Conservation (phyloP, 2,329 filamentous ascomycete genomes). For the Teratosphaeria gauchensis region DNA sequence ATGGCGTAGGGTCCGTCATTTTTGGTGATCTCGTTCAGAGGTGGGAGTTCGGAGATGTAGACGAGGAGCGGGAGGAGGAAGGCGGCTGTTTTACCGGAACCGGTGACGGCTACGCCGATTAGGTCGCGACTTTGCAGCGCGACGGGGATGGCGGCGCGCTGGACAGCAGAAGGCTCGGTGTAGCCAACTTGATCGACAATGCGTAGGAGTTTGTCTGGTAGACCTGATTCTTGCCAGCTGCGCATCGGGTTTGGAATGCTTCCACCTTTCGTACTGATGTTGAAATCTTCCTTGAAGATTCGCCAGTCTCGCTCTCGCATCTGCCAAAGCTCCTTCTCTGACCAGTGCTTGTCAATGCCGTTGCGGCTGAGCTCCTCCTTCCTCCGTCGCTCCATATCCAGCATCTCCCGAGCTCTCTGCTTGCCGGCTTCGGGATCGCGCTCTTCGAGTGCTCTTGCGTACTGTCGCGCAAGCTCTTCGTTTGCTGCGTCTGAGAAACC, state of each 20-base stretch:
- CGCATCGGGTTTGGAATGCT: conserved; percentile 93
- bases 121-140: conserved; percentile 85
- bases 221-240: conserved; percentile 73
- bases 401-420: conserved; percentile 64
- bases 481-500: conserved; percentile 54
- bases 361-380: conserved; percentile 63
- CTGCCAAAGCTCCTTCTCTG: conserved; percentile 79
- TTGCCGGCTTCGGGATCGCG: conserved; percentile 67
- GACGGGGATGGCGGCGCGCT: conserved; percentile 90
- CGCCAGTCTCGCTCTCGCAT: conserved; percentile 99
- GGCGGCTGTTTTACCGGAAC: conserved; percentile 95
- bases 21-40: conserved; percentile 74
- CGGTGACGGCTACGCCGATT: conserved; percentile 96
- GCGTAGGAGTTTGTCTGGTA: conserved; percentile 68
- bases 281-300: conserved; percentile 99
- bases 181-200: conserved; percentile 83
- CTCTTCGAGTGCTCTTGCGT: conserved; percentile 61
- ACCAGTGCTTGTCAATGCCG: conserved; percentile 87
- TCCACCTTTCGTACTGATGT: conserved; percentile 88
- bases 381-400: conserved; percentile 74
- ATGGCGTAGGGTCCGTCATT: conserved; percentile 97
- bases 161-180: conserved; percentile 81
- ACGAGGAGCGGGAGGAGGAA: conserved; percentile 87
- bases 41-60: conserved; percentile 85
- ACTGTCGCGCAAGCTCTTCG: conserved; percentile 42